Base-by-base conservation (phyloP, 2,329 filamentous ascomycete species). In the Penicillium sp. region DNA sequence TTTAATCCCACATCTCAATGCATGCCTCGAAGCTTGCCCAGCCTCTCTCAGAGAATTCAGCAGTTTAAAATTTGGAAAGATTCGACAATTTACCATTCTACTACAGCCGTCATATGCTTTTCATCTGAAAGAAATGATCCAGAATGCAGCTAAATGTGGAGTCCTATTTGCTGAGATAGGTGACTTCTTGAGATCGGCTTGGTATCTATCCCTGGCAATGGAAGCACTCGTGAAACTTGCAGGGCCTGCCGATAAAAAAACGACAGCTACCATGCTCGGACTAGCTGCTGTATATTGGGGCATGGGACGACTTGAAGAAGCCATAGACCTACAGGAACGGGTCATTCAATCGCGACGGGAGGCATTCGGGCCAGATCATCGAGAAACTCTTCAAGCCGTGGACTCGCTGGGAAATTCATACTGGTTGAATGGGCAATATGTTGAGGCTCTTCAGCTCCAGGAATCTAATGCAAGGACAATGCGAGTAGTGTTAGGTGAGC, bases 341-440 rank as follows among this genome's bases (percentile, higher is more conserved):
- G 52, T 60, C 41, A 18, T 59, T 11, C 45, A 56, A 43, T 31
- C 45, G 13, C 43, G 44, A n/a, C 47, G 11, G 6, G 43, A 54
- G 25, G 16, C 46, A 10, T 40, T 65, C 4, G 65, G 63, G 10
- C 27, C 51, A 4, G 54, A 60, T 36, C 57, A 65, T 48, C 65
- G 44, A 39, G 53, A 62, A 24, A 69, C 66, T 8, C 52, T 70
- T 13, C 57, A 46, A 44, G 60, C 65, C 2, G 68, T 68, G 64
- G 68, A 41, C 13, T 33, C 42, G 4, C 38, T 52, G 30, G 44
- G 58, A 10, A 57, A 61, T 22, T 63, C 63, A 11, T 63, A 59
- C 44, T 58, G 57, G 44, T 22, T 55, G 14, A 25, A 55, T 50
- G 57, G 58, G 6, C 48, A 47, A 46, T 49, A 53, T 22, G 35